Evolutionary conservation across 1,284 basidiomycete genomes (phyloP).

Genomic region (Abortiporus biennis): DNA sequence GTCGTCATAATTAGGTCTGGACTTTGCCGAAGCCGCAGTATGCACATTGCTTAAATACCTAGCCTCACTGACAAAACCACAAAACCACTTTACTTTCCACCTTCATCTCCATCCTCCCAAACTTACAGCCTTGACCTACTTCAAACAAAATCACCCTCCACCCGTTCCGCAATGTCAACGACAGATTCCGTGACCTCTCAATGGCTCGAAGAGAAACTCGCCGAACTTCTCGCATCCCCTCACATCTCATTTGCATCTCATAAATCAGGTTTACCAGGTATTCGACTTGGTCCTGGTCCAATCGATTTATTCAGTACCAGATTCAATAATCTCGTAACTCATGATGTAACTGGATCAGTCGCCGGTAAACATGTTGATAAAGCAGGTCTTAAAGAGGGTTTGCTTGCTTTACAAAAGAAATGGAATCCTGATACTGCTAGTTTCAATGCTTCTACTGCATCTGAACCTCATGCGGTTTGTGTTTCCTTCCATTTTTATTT

Average conservation of each 20-base stretch:
- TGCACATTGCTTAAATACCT: too few species aligned
- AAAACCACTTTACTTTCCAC: too few species aligned
- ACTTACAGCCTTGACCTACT: too few species aligned
- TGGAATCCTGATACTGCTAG: constrained; percentile 17
- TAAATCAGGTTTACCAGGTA: constrained; percentile 8
- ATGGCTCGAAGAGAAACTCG: constrained; percentile 22
- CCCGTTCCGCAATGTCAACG: too few species aligned
- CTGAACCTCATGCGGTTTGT: too few species aligned
- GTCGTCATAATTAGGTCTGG: too few species aligned
- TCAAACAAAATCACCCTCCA: too few species aligned
- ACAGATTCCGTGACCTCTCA: too few species aligned
- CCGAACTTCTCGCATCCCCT: constrained; percentile 21
- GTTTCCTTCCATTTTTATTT: too few species aligned
- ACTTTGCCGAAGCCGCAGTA: too few species aligned
- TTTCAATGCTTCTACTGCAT: constrained; percentile 12
- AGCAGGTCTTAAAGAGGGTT: constrained; percentile 20
- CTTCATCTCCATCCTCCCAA: too few species aligned
- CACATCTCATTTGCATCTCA: constrained; percentile 25
- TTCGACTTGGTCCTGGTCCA: constrained; percentile 24
- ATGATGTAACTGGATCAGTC: constrained; percentile 19
- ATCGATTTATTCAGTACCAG: constrained; percentile 27
- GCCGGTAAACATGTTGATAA: constrained; percentile 20
- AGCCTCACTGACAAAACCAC: too few species aligned
- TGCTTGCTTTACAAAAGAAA: constrained; percentile 23
- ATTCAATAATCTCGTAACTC: constrained; percentile 23